A percentile compares a stretch with the other conserved stretches of the same genome.
Evolutionary conservation across 2,329 filamentous ascomycete species (phyloP).

Genomic region (Pseudocercospora vitis): DNA sequence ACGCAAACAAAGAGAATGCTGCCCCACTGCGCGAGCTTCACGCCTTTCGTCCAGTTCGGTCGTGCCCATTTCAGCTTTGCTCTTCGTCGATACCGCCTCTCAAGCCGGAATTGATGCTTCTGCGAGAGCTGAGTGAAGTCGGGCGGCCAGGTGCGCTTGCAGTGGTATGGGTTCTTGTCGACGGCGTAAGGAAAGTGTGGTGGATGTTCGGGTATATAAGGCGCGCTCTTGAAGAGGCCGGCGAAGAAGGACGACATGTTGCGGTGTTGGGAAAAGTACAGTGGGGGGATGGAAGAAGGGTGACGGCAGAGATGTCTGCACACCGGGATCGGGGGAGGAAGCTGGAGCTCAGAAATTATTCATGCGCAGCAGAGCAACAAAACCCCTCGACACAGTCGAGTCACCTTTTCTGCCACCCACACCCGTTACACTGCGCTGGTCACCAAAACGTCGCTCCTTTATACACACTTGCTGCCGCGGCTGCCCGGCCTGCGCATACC

Average conservation of each 20-base stretch:
- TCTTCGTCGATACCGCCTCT: slow-evolving; percentile 75
- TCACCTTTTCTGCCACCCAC: no score
- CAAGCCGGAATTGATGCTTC: slow-evolving; percentile 74
- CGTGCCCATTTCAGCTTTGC: slow-evolving; percentile 61
- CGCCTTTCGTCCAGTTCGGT: slow-evolving; percentile 64
- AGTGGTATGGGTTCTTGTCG: slow-evolving; percentile 60
- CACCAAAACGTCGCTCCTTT: slow-evolving; percentile 31
- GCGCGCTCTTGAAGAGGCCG: slow-evolving; percentile 29
- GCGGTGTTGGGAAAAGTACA: not conserved
- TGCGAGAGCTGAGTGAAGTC: slow-evolving; percentile 68
- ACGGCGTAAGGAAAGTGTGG: slow-evolving; percentile 38
- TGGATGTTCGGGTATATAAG: slow-evolving; percentile 21
- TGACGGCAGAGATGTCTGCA: not conserved
- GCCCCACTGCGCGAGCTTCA: slow-evolving; percentile 65
- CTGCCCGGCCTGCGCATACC: slow-evolving; percentile 35
- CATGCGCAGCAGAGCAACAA: not conserved
- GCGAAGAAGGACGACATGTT: slow-evolving; percentile 31
- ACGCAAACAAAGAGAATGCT: slow-evolving; percentile 56
- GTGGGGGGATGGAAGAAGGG: not conserved
- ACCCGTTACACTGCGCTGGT: not conserved
- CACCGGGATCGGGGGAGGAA: not conserved
- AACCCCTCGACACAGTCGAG: not conserved
- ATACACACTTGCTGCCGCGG: slow-evolving; percentile 28
- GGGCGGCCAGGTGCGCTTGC: slow-evolving; percentile 75
- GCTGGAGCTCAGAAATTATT: no score